Conservation (phyloP, 169 alveolate genomes). For the Plasmodium fragile region DNA sequence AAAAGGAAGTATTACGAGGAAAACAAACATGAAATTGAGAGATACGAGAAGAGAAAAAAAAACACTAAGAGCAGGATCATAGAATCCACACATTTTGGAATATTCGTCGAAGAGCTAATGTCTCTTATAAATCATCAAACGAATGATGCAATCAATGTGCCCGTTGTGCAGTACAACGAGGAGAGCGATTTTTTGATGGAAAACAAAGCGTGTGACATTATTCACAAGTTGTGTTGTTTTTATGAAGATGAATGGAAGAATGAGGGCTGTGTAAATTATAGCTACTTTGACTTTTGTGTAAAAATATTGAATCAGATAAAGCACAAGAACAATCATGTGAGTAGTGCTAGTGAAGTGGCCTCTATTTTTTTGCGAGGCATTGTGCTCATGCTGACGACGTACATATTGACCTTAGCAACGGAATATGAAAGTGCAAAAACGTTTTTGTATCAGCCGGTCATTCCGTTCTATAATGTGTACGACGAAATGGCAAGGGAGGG, state of each 20-base stretch:
- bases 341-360: constrained; percentile 76
- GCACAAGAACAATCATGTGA: constrained; percentile 53
- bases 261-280: constrained; percentile 1
- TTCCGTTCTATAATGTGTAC: constrained; percentile 65
- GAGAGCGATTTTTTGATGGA: constrained; percentile 36
- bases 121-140: constrained; percentile 46
- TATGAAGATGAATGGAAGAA: constrained; percentile 39
- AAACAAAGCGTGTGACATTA: constrained; percentile 44
- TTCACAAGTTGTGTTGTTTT: constrained; percentile 56
- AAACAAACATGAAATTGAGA: constrained; percentile 67
- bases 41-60: constrained; percentile 70
- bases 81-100: constrained; percentile 72
- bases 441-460: constrained; percentile 72
- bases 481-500: constrained; percentile 28
- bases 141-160: constrained; percentile 51
- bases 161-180: constrained; percentile 34
- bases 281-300: constrained; percentile 25
- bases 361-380: constrained; percentile 69
- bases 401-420: constrained; percentile 59
- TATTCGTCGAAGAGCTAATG: constrained; percentile 73
- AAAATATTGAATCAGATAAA: constrained; percentile 59
- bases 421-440: constrained; percentile 59
- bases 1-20: constrained; percentile 65
- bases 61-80: constrained; percentile 53
- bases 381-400: constrained; percentile 74